Conservation (phyloP, 2,329 filamentous ascomycete genomes). For the Aureobasidium sp. region DNA sequence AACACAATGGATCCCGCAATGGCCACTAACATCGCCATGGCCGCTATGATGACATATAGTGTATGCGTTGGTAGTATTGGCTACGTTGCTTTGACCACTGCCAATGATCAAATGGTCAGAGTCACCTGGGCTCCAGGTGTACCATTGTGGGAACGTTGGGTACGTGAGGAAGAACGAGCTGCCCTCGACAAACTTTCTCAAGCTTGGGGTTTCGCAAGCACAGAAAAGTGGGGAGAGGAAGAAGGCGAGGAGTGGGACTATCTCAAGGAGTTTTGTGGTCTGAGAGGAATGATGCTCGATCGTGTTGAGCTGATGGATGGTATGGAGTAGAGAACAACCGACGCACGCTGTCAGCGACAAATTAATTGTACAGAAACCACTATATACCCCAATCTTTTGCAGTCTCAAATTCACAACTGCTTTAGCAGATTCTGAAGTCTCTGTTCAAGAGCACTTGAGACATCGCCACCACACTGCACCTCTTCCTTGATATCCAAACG, state of each 20-base stretch:
- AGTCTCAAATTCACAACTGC: slow-evolving; percentile 38
- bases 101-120: slow-evolving; percentile 90
- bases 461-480: slow-evolving; percentile 40
- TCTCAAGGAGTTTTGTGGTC: slow-evolving; percentile 71
- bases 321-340: slow-evolving; percentile 56
- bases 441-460: slow-evolving; percentile 28
- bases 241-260: slow-evolving; percentile 84
- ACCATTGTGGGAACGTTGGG: slow-evolving; percentile 70
- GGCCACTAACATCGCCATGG: slow-evolving; percentile 71
- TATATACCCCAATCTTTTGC: background rate
- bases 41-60: slow-evolving; percentile 75
- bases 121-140: slow-evolving; percentile 85
- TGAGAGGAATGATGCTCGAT: slow-evolving; percentile 84
- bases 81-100: slow-evolving; percentile 72
- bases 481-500: slow-evolving; percentile 53
- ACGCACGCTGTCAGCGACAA: background rate
- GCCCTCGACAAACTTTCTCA: slow-evolving; percentile 78
- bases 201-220: slow-evolving; percentile 86
- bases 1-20: slow-evolving; percentile 65
- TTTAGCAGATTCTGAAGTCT: slow-evolving; percentile 42
- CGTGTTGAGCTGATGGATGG: slow-evolving; percentile 85
- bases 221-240: slow-evolving; percentile 75
- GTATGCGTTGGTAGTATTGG: slow-evolving; percentile 74
- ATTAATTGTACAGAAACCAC: background rate
- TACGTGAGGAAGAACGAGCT: slow-evolving; percentile 81